Base-by-base conservation (phyloP, 2,329 filamentous ascomycete species). In the Alternaria longipes region DNA sequence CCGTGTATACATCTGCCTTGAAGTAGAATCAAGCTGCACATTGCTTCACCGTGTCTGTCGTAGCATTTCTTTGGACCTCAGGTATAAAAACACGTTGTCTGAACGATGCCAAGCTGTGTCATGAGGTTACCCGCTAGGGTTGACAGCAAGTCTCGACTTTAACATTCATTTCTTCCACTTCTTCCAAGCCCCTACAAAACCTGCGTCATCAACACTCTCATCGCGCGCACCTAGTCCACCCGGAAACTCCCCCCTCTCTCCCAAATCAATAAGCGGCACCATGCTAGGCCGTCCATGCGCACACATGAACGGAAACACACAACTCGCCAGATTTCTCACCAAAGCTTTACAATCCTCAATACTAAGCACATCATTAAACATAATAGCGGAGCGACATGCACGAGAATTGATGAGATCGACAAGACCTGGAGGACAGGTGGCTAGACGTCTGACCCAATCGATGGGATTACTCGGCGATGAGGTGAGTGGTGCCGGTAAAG, bases 251-350 rank as follows among this genome's bases (percentile, higher is more conserved):
- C 45, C 30, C 11, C 34, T 7, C 1, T 12, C 30, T 0, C 66
- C 71, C 22, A 79, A 4, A 36, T 77, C 70, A 14, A 81, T 66
- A 30, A 84, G 60, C 14, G 83, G 83, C 30, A 84, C 82, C 81
- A 84, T 83, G 63, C 81, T 82, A 18, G 82, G 81, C 52, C 83
- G 83, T 0, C 92, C 92, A 81, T 96, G 92, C 1, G 92, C 92
- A 77, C 92, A 96, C 73, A 92, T 89, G 66, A 95, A 95, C 0
- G 92, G 92, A 63, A 94, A 92, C 0, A 82, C 83, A 66, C 90
- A 93, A 0, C 70, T 73, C 0, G 85, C 84, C n/a, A 95, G 79
- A 3, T 82, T 82, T 2, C 56, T 62, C 0, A 94, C 75, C 34
- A 95, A 76, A 0, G 76, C 73, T 9, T 79, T 67, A 67, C 92